Evolutionary conservation across 2,329 filamentous ascomycete genomes (phyloP).

Genomic region (Aspergillus pseudoterreus): DNA sequence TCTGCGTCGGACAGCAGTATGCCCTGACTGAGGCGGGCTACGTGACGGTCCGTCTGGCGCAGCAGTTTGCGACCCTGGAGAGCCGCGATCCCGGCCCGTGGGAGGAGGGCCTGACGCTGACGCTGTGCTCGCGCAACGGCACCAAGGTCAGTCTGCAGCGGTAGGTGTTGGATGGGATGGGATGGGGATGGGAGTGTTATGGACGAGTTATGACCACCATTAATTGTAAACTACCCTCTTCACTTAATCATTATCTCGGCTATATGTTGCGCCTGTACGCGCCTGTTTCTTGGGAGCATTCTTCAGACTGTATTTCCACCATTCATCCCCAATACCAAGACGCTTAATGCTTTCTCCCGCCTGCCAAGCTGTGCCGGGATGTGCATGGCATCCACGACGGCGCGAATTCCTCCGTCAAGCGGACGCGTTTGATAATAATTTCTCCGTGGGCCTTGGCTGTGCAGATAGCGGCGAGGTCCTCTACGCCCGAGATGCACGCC

Average conservation of each 20-base stretch:
- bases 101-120: constrained; percentile 22
- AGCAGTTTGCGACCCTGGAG: constrained; percentile 28
- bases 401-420: not conserved
- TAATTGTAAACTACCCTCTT: not conserved
- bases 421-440: not conserved
- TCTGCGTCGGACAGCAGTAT: constrained; percentile 35
- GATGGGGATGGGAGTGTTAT: not conserved
- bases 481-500: not conserved
- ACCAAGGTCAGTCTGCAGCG: constrained; percentile 14
- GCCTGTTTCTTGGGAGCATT: not conserved
- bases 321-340: not conserved
- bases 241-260: too few relatives aligned
- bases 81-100: constrained; percentile 26
- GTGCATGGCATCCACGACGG: not conserved
- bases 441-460: not conserved
- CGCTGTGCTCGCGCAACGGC: constrained; percentile 21
- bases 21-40: constrained; percentile 36
- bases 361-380: not conserved
- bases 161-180: not conserved
- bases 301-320: constrained; percentile 1
- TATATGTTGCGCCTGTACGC: too few relatives aligned
- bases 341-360: not conserved
- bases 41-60: constrained; percentile 30
- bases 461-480: not conserved
- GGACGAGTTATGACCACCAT: not conserved